Evolutionary conservation across 2,329 filamentous ascomycete species (phyloP).

Genomic region (Hymenoscyphus occultus): DNA sequence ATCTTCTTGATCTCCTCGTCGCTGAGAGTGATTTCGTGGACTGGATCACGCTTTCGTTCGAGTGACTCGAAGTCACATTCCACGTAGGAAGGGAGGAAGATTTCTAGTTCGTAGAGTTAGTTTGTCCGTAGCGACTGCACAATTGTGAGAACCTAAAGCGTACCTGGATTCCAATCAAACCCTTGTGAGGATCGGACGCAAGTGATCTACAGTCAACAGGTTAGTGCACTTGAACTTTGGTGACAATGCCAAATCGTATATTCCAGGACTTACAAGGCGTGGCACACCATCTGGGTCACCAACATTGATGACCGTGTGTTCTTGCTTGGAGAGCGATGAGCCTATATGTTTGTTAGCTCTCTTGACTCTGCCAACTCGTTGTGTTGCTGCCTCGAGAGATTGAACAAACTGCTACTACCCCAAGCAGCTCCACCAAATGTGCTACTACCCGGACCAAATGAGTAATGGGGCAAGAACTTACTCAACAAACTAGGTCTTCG

Average conservation of each 20-base stretch:
- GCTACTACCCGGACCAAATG: constrained; percentile 2
- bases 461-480: constrained; percentile 40
- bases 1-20: constrained; percentile 72
- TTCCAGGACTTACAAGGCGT: constrained; percentile 56
- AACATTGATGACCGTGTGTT: constrained; percentile 79
- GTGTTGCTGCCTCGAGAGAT: constrained; percentile 3
- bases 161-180: constrained; percentile 80
- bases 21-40: constrained; percentile 73
- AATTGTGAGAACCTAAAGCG: constrained; percentile 14
- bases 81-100: constrained; percentile 76
- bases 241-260: constrained; percentile 13
- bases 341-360: constrained; percentile 48
- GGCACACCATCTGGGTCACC: constrained; percentile 71
- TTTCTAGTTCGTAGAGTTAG: constrained; percentile 49
- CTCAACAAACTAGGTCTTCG: constrained; percentile 62
- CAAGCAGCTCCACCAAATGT: background rate
- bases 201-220: constrained; percentile 56
- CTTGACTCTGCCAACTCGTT: background rate
- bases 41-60: constrained; percentile 72
- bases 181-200: constrained; percentile 78
- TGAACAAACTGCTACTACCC: background rate
- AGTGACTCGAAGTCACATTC: constrained; percentile 73
- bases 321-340: constrained; percentile 67
- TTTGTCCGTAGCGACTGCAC: background rate
- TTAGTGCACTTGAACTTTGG: constrained; percentile 18